Evolutionary conservation across 1,284 basidiomycete species (phyloP).

Genomic region (Anthracocystis panici-leucophaei): DNA sequence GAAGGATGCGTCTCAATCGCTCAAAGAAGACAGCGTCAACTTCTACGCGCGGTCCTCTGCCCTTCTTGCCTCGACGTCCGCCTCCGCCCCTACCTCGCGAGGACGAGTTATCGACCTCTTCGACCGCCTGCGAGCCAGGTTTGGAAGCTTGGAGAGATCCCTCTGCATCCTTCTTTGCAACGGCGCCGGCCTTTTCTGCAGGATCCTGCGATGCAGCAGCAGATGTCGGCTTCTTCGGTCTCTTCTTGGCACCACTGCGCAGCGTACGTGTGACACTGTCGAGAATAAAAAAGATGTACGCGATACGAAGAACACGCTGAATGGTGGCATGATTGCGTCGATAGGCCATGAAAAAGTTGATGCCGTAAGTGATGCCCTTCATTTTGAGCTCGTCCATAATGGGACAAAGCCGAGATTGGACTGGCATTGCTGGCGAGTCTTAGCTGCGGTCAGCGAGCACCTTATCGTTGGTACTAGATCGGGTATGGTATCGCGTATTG

Average conservation of each 20-base stretch:
- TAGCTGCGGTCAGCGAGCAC: background rate
- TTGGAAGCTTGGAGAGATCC: slow-evolving; percentile 25
- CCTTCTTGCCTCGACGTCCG: slow-evolving; percentile 47
- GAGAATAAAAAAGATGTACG: slow-evolving; percentile 58
- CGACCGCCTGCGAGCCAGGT: slow-evolving; percentile 10
- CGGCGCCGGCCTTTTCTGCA: slow-evolving; percentile 25
- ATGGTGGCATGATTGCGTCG: slow-evolving; percentile 60
- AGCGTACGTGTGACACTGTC: slow-evolving; percentile 49
- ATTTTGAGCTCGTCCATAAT: slow-evolving; percentile 57
- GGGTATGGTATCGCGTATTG: background rate
- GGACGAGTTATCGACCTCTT: slow-evolving; percentile 34
- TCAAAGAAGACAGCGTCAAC: slow-evolving; percentile 91
- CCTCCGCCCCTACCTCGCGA: slow-evolving; percentile 42
- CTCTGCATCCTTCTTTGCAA: slow-evolving; percentile 27
- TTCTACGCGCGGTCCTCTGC: slow-evolving; percentile 71
- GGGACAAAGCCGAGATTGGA: slow-evolving; percentile 58
- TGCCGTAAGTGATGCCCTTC: slow-evolving; percentile 53
- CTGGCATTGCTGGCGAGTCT: slow-evolving; percentile 48
- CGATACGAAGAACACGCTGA: slow-evolving; percentile 55
- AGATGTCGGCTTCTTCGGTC: slow-evolving; percentile 35
- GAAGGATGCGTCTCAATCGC: slow-evolving; percentile 80
- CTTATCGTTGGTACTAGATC: background rate
- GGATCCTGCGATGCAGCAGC: slow-evolving; percentile 13
- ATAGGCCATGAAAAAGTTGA: slow-evolving; percentile 56
- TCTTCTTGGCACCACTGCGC: slow-evolving; percentile 52